These are phyloP conservation scores for Pseudotsuga menziesii DNA, from an alignment of 75 land plant species.

Conservation along the genomic window DNA sequence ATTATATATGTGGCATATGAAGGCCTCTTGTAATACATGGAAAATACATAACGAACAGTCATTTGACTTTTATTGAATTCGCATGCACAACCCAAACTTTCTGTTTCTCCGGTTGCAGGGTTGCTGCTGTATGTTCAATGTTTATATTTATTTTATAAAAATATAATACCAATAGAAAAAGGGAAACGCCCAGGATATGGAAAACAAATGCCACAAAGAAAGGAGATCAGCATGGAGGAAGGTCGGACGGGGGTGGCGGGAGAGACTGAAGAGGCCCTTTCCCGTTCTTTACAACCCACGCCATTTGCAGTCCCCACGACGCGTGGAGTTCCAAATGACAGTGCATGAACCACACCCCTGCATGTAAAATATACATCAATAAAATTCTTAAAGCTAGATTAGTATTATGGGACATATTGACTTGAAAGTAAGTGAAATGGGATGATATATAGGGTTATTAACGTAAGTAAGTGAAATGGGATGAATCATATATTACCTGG, in stretches of 20 bases:
- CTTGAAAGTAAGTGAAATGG: conserved; percentile 8
- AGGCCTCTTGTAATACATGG: too few relatives aligned
- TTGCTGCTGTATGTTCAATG: too few relatives aligned
- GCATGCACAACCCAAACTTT: too few relatives aligned
- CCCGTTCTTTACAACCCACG: conserved; percentile 35
- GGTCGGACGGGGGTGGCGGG: conserved; percentile 16
- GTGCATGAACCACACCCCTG: conserved; percentile 46
- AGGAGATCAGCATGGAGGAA: background rate
- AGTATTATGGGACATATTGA: background rate
- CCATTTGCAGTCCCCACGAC: conserved; percentile 39
- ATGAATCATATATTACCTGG: conserved; percentile 31
- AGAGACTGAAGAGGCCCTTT: conserved; percentile 19
- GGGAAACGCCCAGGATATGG: too few relatives aligned
- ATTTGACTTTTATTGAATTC: too few relatives aligned
- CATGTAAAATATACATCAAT: conserved; percentile 4
- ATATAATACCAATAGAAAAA: too few relatives aligned
- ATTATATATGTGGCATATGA: too few relatives aligned
- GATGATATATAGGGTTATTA: conserved; percentile 16
- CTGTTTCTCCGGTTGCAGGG: too few relatives aligned
- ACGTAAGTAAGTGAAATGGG: background rate
- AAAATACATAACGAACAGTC: too few relatives aligned
- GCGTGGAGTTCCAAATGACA: conserved; percentile 38
- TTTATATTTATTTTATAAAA: too few relatives aligned
- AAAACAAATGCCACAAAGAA: too few relatives aligned
- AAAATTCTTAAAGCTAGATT: background rate